Evolutionary conservation across 2,329 filamentous ascomycete genomes (phyloP).

Genomic region (Laburnicola sp.): DNA sequence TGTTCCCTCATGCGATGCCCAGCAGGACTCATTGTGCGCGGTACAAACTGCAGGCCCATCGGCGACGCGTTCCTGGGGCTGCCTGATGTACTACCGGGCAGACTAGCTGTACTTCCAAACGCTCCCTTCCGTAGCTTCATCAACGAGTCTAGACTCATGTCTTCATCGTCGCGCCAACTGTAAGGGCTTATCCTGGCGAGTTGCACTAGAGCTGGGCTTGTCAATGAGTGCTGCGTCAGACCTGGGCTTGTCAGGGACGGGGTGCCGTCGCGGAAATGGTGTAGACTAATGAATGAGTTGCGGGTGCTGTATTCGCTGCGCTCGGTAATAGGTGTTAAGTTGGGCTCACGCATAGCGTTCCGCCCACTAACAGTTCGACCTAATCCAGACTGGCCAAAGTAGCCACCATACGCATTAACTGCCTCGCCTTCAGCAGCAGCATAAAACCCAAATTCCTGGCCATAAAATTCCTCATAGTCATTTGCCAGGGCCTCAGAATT

Average conservation of each 20-base stretch:
- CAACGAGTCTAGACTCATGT: conserved; percentile 74
- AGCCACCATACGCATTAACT: conserved; percentile 78
- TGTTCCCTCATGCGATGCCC: conserved; percentile 36
- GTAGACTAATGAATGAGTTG: conserved; percentile 82
- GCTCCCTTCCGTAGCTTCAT: conserved; percentile 73
- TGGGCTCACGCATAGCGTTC: conserved; percentile 71
- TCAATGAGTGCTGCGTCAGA: conserved; percentile 70
- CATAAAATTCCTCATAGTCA: conserved; percentile 92
- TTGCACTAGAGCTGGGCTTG: conserved; percentile 62
- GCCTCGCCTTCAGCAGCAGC: conserved; percentile 59
- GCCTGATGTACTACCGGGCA: conserved; percentile 55
- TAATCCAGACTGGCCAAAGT: conserved; percentile 76
- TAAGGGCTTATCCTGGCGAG: conserved; percentile 62
- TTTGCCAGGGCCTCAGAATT: conserved; percentile 92
- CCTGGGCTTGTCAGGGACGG: conserved; percentile 67
- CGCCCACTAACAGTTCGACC: conserved; percentile 70
- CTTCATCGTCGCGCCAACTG: conserved; percentile 60
- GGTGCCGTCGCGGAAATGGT: conserved; percentile 55
- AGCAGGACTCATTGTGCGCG: conserved; percentile 32
- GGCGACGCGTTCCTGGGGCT: conserved; percentile 44
- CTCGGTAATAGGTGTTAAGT: conserved; percentile 93
- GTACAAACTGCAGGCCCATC: conserved; percentile 43
- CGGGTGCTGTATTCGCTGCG: conserved; percentile 94
- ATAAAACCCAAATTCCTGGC: conserved; percentile 96
- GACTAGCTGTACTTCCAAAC: conserved; percentile 78